Evolutionary conservation across 306 rosid genomes (phyloP), one percentile per base, ranked within the genome.

Genomic region (Casuarina equisetifolia): DNA sequence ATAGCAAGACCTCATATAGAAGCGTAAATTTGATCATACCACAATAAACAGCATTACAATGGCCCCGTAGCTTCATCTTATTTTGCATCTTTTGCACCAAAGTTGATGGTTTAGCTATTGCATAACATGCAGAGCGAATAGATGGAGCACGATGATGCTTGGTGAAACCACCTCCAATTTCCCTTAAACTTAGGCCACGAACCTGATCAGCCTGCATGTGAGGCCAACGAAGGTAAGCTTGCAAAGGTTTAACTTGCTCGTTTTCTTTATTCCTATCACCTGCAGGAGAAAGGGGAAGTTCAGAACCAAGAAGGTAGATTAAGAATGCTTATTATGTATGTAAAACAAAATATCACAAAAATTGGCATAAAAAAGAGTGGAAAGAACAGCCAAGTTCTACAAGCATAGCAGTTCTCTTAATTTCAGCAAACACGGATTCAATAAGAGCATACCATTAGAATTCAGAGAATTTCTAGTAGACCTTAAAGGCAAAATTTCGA

Each of bases 91-190:
- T 91, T 81, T 91, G 93, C 81, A 93, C 91, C 91, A 93, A 76
- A 69, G 97, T 93, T n/a, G 90, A 91, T 74, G 98, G 98, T 80
- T 89, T 91, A 79, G 97, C 97, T 76, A 93, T 87, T 54, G 95
- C 97, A 87, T 91, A 93, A 76, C 98, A 93, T 39, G 93, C 98
- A 84, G 95, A 86, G 50, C 94, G 95, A 82, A 91, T 84, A 46
- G 93, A 91, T 66, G 98, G 91, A 76, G 98, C 88, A 57, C 95
- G 97, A 70, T 93, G 95, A 55, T 93, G 97, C 80, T 87, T 93
- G 38, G 89, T 78, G 62, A 93, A 93, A 73, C 98, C 98, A 61
- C 98, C 98, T 72, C 97, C 97, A 61, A 93, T 88, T 82, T 93
- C 98, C 87, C 98, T 86, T 71, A 93, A 85, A 76, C 79, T 79